Evolutionary conservation across 306 rosid species (phyloP).

Genomic region (Oxytropis ochrocephala): DNA sequence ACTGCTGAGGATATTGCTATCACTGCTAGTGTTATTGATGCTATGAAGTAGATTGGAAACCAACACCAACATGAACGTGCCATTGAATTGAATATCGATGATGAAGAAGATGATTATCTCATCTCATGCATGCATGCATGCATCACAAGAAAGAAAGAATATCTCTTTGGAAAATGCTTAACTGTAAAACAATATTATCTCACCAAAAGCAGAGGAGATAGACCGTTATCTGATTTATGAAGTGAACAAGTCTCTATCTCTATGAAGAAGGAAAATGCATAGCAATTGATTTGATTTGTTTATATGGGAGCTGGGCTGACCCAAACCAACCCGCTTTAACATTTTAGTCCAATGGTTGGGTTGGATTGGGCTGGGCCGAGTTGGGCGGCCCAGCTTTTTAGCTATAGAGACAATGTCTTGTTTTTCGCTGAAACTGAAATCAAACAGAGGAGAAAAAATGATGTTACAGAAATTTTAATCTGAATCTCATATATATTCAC

Average conservation of each 20-base stretch:
- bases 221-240: background rate
- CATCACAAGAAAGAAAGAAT: background rate
- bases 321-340: too few species aligned
- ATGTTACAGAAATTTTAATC: background rate
- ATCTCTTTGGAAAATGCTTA: background rate
- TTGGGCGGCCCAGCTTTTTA: background rate
- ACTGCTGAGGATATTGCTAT: slow-evolving; percentile 43
- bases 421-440: background rate
- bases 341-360: too few species aligned
- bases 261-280: too few species aligned
- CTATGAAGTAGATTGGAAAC: slow-evolving; percentile 35
- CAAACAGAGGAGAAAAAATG: background rate
- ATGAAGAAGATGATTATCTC: background rate
- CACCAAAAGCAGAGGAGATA: background rate
- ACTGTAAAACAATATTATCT: background rate
- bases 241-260: too few species aligned
- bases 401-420: background rate
- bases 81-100: slow-evolving; percentile 27
- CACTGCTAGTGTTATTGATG: slow-evolving; percentile 39
- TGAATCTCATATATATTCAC: slow-evolving; percentile 14
- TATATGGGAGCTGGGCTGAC: too few species aligned
- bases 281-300: too few species aligned
- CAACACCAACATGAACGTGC: slow-evolving; percentile 37
- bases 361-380: too few species aligned
- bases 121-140: background rate